These are phyloP conservation scores for Piromyces finnis DNA, from an alignment of 192 early-diverging fungal genomes.

Conservation along the genomic window DNA sequence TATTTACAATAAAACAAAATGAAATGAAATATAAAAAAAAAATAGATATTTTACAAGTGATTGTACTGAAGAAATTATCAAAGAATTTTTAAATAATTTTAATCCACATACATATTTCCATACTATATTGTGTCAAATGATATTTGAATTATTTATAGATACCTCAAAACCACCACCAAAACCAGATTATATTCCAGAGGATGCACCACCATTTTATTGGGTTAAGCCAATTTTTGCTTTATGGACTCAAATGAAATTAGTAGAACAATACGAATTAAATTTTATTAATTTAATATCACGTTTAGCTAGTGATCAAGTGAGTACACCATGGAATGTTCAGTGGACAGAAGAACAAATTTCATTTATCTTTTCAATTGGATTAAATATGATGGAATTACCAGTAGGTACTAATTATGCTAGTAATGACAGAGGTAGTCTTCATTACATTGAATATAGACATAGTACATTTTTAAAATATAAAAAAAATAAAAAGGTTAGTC, in stretches of 20 bases:
- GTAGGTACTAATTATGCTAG: slow-evolving; percentile 6
- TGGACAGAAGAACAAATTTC: slow-evolving; percentile 44
- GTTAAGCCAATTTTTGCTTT: background rate
- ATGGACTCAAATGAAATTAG: background rate
- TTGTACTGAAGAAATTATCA: background rate
- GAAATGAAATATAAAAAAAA: background rate
- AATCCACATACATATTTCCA: background rate
- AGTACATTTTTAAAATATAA: background rate
- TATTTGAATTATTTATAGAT: background rate
- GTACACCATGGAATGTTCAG: slow-evolving; percentile 10
- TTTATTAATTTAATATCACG: slow-evolving; percentile 53
- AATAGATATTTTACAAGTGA: background rate
- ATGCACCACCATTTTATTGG: background rate
- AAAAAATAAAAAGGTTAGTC: slow-evolving; percentile 11
- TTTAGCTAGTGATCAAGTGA: slow-evolving; percentile 27
- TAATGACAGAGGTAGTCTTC: background rate
- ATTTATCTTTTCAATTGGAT: slow-evolving; percentile 31
- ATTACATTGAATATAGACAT: background rate
- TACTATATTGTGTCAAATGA: background rate
- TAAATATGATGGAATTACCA: slow-evolving; percentile 12
- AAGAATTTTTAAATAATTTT: background rate
- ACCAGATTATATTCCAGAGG: background rate
- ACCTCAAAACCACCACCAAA: background rate
- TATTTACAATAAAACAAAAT: no score
- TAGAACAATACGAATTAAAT: slow-evolving; percentile 24